Conservation (phyloP, 345 rosid genomes). For the Camelina sativa region DNA sequence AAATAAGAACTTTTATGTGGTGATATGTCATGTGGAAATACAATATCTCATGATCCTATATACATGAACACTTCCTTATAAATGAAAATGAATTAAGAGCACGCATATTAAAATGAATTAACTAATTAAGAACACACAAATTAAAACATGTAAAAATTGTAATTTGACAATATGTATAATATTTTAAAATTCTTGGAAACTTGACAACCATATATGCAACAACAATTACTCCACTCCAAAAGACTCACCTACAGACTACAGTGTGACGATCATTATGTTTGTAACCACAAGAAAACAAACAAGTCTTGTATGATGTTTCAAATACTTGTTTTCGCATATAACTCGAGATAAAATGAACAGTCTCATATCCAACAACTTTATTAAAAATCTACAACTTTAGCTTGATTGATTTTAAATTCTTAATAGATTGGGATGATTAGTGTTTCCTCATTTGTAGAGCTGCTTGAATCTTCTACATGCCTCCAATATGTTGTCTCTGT, state of each 20-base stretch:
- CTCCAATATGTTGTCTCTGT: conserved; percentile 71
- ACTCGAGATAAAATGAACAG: not conserved
- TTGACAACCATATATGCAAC: no score
- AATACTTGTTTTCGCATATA: not conserved
- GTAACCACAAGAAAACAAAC: no score
- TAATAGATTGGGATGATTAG: not conserved
- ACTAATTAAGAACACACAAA: no score
- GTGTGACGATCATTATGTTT: not conserved
- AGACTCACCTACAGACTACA: no score
- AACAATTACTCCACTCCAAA: no score
- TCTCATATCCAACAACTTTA: not conserved
- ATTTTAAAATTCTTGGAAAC: no score
- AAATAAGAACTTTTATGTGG: no score
- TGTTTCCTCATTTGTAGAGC: conserved; percentile 56
- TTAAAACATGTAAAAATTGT: no score
- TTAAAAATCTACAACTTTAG: not conserved
- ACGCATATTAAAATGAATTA: no score
- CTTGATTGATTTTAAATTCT: not conserved
- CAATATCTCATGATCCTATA: not conserved
- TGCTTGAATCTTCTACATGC: conserved; percentile 90
- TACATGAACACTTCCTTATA: no score
- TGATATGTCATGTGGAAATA: not conserved
- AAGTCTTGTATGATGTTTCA: not conserved
- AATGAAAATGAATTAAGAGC: no score
- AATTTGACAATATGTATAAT: no score